Base-by-base conservation (phyloP, 306 rosid genomes). In the Sophora flavescens region DNA sequence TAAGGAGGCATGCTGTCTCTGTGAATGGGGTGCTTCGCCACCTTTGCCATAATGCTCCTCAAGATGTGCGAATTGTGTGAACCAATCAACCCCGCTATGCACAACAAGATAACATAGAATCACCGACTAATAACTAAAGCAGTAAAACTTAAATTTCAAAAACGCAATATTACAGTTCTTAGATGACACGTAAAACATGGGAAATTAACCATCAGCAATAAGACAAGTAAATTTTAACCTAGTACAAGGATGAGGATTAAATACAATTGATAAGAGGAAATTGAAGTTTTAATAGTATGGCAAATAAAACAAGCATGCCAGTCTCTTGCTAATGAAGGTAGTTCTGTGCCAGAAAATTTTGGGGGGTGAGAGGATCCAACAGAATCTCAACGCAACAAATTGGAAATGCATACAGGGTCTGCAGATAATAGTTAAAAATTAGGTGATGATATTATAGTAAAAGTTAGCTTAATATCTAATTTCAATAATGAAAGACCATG, bases 51-150 rank as follows among this genome's bases (percentile, higher is more conserved):
- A 72, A 62, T 80, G 86, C 81, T 95, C 99, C 83, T 95, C 97
- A 39, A 95, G 97, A 90, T 95, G 99, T 0, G 97, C 99, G 84
- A 95, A 95, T 71, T 95, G 99, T 68, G 96, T 95, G 88, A 95
- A 95, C 63, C 99, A 97, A 81, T 95, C 99, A 67, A 95, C 97
- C 67, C 97, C 99, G 83, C 99, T 95, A 67, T 26, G 60, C 72
- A 80, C 72, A 80, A 72, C 70, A 84, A 30, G 44, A 82, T 68
- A 57, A 72, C 33, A 79, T 4, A 54, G 62, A 68, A 64, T 85
- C 58, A 61, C 47, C 33, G 12, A 83, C 59, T 48, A 26, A 69
- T 63, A 51, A 50, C 57, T 13, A 60, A 72, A 50, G 56, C 8
- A 15, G 26, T 18, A 71, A 58, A 48, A 42, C 44, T 36, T 47